Evolutionary conservation across 2,329 filamentous ascomycete species (phyloP), one percentile per base, ranked within the genome.

Genomic region (Ascosphaera apis): DNA sequence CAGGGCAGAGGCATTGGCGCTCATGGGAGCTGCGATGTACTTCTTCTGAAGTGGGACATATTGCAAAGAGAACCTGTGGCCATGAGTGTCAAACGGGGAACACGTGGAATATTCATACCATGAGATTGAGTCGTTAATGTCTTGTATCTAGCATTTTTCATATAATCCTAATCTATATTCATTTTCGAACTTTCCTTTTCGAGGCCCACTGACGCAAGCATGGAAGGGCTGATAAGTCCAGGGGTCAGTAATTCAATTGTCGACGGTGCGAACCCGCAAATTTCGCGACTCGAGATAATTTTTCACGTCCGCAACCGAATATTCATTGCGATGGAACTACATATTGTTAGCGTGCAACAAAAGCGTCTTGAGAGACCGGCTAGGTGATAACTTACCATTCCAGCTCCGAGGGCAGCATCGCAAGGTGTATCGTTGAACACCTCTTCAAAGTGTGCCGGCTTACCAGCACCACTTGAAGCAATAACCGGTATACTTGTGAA

Each of bases 291-390:
- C 63, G 40, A 98, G 55, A 49, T 79, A 69, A 40, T 91, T 76
- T 58, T 98, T 98, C 34, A 98, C 88, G 49, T 95, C 75, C 53
- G 73, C 75, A 12, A 98, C 86, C 0, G 84, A 92, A 56, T 86
- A 98, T 60, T 98, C 86, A 27, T 77, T 81, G 34, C 88, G 65
- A 60, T 98, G 88, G 57, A 98, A 98, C 67, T 72, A 40, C 27
- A 37, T 11, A 11, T 25, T 25, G 11, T 25, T 25, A 25, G 6
- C 21, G 11, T 6, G 21, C 21, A 11, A 11, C n/a, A n/a, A n/a
- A n/a, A n/a, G n/a, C n/a, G n/a, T 25, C 5, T 25, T 25, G 3
- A 15, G 25, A 21, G 30, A 19, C 19, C 18, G 15, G 15, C 8
- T 11, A 40, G 16, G 36, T 31, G 37, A 9, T 16, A 31, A 60